phyloP scores from a whole-genome alignment of 2,329 filamentous ascomycete species.

The Lasiodiplodia theobromae region DNA sequence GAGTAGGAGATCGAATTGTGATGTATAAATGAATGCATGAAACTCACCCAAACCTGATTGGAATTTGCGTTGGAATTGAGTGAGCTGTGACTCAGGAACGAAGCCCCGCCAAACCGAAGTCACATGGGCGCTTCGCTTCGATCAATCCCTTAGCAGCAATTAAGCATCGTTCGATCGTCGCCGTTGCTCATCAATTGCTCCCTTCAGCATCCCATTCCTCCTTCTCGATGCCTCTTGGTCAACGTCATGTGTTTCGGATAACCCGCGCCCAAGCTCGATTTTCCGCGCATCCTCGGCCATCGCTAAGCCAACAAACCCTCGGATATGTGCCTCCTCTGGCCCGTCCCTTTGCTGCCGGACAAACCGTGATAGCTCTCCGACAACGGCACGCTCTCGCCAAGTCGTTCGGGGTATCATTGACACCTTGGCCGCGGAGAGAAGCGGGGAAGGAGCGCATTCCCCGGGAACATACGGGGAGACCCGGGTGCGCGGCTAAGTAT shows the following conservation, averaged over 20 bases:
- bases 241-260: not conserved
- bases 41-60: not conserved
- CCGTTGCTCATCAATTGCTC: not conserved
- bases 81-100: not conserved
- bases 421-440: not conserved
- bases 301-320: not conserved
- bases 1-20: conserved; percentile 24
- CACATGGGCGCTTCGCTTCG: not conserved
- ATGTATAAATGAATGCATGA: conserved; percentile 30
- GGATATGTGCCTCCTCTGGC: not conserved
- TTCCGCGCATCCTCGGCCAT: not conserved
- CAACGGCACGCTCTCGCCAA: not conserved
- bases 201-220: not conserved
- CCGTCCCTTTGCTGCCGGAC: not conserved
- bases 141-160: not conserved
- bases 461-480: not conserved
- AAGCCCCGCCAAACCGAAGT: not conserved
- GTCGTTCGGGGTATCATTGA: not conserved
- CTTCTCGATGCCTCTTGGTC: not conserved
- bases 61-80: not conserved
- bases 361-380: not conserved
- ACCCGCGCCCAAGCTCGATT: not conserved
- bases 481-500: not conserved
- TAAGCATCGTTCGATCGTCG: not conserved
- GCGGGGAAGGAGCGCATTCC: not conserved